phyloP scores from a whole-genome alignment of 441 rosid species.

The Jatropha podagrica region DNA sequence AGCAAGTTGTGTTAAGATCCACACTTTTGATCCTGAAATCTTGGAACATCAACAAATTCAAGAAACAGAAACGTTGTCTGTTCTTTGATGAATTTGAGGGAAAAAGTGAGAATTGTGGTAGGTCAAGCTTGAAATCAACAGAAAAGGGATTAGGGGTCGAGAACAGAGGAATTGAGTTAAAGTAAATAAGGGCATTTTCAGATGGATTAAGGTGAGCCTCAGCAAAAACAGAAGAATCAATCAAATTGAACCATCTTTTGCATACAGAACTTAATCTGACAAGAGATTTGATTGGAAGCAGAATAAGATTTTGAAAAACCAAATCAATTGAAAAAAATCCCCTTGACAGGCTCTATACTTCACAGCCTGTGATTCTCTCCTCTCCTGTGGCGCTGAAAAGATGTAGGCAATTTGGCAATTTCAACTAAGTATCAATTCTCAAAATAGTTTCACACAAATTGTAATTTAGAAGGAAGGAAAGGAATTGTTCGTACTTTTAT shows the following conservation, averaged over 20 bases:
- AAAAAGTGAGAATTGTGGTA: not conserved
- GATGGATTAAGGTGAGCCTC: not conserved
- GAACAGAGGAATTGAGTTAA: not conserved
- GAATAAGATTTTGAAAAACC: not conserved
- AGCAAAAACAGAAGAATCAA: not conserved
- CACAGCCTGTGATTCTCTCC: not conserved
- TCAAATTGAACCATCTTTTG: not conserved
- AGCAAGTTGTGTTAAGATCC: not conserved
- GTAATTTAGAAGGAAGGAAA: too few relatives aligned
- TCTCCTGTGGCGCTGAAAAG: not conserved
- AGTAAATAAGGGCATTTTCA: not conserved
- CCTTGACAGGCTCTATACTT: not conserved
- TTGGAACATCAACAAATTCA: not conserved
- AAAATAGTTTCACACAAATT: too few relatives aligned
- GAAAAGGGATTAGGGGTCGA: not conserved
- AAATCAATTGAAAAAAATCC: not conserved
- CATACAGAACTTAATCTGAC: not conserved
- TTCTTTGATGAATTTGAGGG: not conserved
- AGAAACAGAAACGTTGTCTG: not conserved
- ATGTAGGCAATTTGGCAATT: too few relatives aligned
- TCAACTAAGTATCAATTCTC: too few relatives aligned
- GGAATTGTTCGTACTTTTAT: too few relatives aligned
- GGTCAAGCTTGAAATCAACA: not conserved
- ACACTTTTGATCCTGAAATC: not conserved
- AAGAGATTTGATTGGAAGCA: slow-evolving; percentile 1